Conservation (phyloP, 2,329 filamentous ascomycete genomes). For the Claviceps pusilla region DNA sequence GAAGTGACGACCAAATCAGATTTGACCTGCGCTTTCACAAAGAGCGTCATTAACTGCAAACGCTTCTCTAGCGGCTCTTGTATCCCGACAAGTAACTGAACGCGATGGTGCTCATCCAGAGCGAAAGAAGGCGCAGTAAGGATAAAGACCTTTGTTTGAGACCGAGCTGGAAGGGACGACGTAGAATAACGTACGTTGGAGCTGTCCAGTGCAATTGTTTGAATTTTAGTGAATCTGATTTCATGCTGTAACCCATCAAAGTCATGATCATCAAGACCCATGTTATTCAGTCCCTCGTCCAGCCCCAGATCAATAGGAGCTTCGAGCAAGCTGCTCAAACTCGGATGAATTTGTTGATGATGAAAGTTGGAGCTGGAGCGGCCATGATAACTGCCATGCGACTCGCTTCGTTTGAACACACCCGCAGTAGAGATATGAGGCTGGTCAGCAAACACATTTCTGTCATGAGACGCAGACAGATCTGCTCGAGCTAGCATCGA, state of each 20-base stretch:
- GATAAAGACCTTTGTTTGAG: constrained; percentile 51
- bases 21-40: constrained; percentile 31
- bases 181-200: constrained; percentile 45
- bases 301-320: constrained; percentile 54
- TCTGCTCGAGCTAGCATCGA: constrained; percentile 80
- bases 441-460: constrained; percentile 62
- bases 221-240: constrained; percentile 55
- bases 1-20: constrained; percentile 12
- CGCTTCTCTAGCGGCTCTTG: constrained; percentile 54
- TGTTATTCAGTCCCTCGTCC: constrained; percentile 57
- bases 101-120: constrained; percentile 36
- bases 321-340: constrained; percentile 49
- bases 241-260: constrained; percentile 58
- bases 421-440: constrained; percentile 24
- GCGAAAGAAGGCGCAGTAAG: constrained; percentile 43
- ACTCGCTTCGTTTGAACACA: constrained; percentile 51
- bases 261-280: constrained; percentile 58
- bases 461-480: constrained; percentile 70
- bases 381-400: constrained; percentile 37
- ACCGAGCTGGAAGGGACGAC: constrained; percentile 35
- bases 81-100: constrained; percentile 50
- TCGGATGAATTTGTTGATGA: constrained; percentile 32
- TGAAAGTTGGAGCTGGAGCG: constrained; percentile 27
- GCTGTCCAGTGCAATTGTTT: constrained; percentile 49
- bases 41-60: constrained; percentile 51